phyloP scores from a whole-genome alignment of 257 asterid species.

The Scutellaria galericulata region DNA sequence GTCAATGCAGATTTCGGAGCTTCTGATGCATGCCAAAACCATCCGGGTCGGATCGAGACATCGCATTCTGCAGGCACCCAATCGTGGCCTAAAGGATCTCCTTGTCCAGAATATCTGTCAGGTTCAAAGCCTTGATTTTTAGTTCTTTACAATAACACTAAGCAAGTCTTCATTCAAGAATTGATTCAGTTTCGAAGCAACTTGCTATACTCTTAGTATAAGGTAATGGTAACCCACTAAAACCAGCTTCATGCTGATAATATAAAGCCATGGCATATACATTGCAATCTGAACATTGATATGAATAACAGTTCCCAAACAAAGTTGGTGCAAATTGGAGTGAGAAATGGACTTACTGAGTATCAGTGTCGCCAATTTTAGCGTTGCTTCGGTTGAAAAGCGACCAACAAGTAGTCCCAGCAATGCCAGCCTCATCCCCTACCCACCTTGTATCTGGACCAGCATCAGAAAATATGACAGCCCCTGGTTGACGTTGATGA shows the following conservation, averaged over 20 bases:
- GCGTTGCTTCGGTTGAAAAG: slow-evolving; percentile 70
- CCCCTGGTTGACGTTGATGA: slow-evolving; percentile 86
- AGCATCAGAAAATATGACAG: slow-evolving; percentile 84
- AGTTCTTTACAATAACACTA: neutral
- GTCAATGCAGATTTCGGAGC: slow-evolving; percentile 75
- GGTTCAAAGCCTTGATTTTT: slow-evolving; percentile 21
- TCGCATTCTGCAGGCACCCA: slow-evolving; percentile 98
- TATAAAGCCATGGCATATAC: neutral
- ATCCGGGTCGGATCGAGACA: slow-evolving; percentile 87
- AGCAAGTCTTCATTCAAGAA: no score
- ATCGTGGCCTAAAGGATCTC: slow-evolving; percentile 85
- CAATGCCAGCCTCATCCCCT: slow-evolving; percentile 83
- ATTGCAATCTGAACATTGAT: neutral
- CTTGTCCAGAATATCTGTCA: slow-evolving; percentile 67
- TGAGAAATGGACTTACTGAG: slow-evolving; percentile 52
- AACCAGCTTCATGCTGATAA: neutral
- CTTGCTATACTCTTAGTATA: neutral
- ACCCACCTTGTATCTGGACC: slow-evolving; percentile 97
- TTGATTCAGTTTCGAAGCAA: neutral
- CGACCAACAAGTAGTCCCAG: slow-evolving; percentile 92
- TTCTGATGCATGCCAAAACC: slow-evolving; percentile 97
- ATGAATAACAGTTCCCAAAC: slow-evolving; percentile 2
- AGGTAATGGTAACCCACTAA: neutral
- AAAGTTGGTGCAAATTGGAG: slow-evolving; percentile 24
- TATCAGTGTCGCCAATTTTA: slow-evolving; percentile 63